Evolutionary conservation across 352 stramenopile species (phyloP).

Genomic region (Globisporangium acanthophoron): DNA sequence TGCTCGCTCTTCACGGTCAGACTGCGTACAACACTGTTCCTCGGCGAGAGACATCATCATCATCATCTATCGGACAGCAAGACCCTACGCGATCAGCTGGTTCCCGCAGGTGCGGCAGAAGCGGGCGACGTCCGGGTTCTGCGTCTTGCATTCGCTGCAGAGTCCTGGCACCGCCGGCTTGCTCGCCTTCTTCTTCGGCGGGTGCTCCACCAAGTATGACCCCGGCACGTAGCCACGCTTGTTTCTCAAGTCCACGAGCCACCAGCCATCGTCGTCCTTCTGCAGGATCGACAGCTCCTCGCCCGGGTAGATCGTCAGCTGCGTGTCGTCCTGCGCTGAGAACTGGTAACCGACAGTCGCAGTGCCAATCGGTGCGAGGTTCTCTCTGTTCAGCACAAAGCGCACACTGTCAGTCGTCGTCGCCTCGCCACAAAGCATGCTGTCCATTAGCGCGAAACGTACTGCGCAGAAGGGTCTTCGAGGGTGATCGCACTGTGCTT

Average conservation of each 20-base stretch:
- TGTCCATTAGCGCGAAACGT: conserved; percentile 10
- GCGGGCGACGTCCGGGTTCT: conserved; percentile 67
- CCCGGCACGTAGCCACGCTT: conserved; percentile 75
- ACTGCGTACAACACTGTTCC: not conserved
- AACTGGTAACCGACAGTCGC: conserved; percentile 75
- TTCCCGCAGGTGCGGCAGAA: conserved; percentile 83
- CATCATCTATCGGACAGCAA: conserved; percentile 1
- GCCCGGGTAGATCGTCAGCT: conserved; percentile 77
- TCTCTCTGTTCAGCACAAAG: conserved; percentile 25
- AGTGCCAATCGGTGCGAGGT: conserved; percentile 37
- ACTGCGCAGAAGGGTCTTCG: conserved; percentile 37
- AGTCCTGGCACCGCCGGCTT: conserved; percentile 34
- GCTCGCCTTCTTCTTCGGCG: conserved; percentile 33
- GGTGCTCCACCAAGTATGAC: conserved; percentile 78
- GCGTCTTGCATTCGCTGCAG: conserved; percentile 63
- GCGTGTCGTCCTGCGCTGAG: conserved; percentile 69
- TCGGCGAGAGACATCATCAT: not conserved
- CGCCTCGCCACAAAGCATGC: not conserved
- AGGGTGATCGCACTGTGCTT: conserved; percentile 69
- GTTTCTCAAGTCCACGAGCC: conserved; percentile 63
- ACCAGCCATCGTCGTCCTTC: conserved; percentile 86
- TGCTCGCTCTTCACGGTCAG: no score
- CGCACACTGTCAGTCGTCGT: not conserved
- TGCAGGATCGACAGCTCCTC: conserved; percentile 75
- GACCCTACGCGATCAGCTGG: conserved; percentile 46